Percentiles rank a stretch among this genome's conserved stretches.
These are phyloP conservation scores for Naegleria lovaniensis DNA, from an alignment of 208 protist species.

Conservation along the genomic window DNA sequence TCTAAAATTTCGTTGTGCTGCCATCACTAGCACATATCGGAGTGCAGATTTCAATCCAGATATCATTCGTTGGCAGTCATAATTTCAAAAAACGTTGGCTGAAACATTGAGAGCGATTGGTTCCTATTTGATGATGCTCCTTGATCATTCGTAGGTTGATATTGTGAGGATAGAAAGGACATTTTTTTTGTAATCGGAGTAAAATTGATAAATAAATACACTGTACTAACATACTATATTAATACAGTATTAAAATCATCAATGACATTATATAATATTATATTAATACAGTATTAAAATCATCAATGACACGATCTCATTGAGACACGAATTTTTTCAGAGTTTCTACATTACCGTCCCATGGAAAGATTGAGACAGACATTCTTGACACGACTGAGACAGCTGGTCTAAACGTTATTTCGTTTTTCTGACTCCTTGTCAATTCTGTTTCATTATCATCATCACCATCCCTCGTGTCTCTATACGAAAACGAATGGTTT, in stretches of 20 bases:
- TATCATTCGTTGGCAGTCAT: slow-evolving; percentile 15
- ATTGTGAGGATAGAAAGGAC: not conserved
- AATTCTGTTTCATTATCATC: too few species aligned
- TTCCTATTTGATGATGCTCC: not conserved
- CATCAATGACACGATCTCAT: too few species aligned
- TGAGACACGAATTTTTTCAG: not conserved
- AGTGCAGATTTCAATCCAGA: slow-evolving; percentile 3
- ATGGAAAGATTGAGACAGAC: not conserved
- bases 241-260: too few species aligned
- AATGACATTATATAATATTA: too few species aligned
- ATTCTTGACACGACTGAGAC: not conserved
- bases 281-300: too few species aligned
- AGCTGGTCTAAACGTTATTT: not conserved
- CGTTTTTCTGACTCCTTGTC: not conserved
- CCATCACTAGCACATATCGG: not conserved
- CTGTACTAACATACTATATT: too few species aligned
- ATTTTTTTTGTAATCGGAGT: too few species aligned
- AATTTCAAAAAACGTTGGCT: slow-evolving; percentile 24
- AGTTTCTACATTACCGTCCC: not conserved
- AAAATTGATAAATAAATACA: too few species aligned
- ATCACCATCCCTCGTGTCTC: not conserved
- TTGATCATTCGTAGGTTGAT: not conserved
- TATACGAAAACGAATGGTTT: too few species aligned
- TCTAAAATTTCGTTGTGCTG: not conserved
- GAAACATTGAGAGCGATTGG: not conserved